Evolutionary conservation across 2,329 filamentous ascomycete genomes (phyloP), one percentile per base, ranked within the genome.

Genomic region (Aspergillus quadricinctus): DNA sequence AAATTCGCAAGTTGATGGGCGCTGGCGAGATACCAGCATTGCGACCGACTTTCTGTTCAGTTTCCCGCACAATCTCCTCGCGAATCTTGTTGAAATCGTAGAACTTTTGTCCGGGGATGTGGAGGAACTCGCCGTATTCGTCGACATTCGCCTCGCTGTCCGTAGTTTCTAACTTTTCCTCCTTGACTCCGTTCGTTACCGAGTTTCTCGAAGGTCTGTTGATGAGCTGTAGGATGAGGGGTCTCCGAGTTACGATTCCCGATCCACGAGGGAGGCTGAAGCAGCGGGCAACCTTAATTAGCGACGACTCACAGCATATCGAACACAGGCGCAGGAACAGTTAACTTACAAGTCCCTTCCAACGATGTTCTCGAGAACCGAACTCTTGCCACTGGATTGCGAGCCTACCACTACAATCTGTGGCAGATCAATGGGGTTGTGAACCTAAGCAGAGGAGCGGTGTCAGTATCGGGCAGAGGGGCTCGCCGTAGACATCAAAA

Each of bases 371-470:
- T 99, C 94, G 70, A 99, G 79, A 66, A 99, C 94, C 19, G 94
- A 99, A 83, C 92, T 97, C 87, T 99, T 99, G 79, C 94, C 94
- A 76, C 93, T 97, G 21, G 94, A 99, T 80, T 99, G 94, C 77
- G 92, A 97, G 71, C 94, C 94, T 56, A 99, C 94, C 66, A 99
- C 94, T 66, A 89, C 93, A 75, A 99, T 99, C 81, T 99, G 94
- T 54, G 94, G 94, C 62, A 99, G 80, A 80, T 99, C 94, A 82
- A 99, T 99, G 61, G 94, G 94, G 78, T 99, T 99, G 84, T 96
- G 94, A 71, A 97, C 94, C 85, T 88, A 69, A 62, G 55, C 53
- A 57, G 60, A 66, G 62, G 55, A 58, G 64, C 58, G 60, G 61
- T 66, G 65, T 72, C 61, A 72, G 67, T 64, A 45, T 37, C 49